Evolutionary conservation across 2,329 filamentous ascomycete genomes (phyloP), one percentile per base, ranked within the genome.

Genomic region (Metarhizium guizhouense): DNA sequence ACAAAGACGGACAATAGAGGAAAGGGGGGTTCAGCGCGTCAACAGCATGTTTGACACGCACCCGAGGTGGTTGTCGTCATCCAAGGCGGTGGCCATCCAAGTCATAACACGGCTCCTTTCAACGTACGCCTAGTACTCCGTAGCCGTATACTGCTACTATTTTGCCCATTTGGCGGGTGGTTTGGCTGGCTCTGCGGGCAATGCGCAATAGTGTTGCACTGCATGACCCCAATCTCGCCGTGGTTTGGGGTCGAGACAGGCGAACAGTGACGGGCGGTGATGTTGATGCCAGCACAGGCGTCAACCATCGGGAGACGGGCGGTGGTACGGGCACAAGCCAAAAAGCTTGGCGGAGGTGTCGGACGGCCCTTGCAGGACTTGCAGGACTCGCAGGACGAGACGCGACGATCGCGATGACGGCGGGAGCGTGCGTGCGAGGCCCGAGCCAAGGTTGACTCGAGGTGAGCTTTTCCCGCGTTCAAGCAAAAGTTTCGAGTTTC

Each of bases 331-430:
- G 18, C 42, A 25, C 16, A 8, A 20, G n/a, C 16, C 16, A 16
- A 2, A 18, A 43, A 14, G 40, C 40, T 36, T 36, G 53, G 25
- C 25, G 53, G 36, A 32, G 16, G 36, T 54, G 38, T 38, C 36
- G 53, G 36, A n/a, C 47, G 47, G 53, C 53, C 53, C 47, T 54
- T 45, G 53, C 47, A 54, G 47, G 36, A 25, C 25, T 25, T 4
- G 25, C 25, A 25, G 25, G 25, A 25, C 1, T 25, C 25, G 25
- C 25, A 25, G 25, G 25, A 25, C 3, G 25, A 25, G 25, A 11
- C 47, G 38, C 43, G 18, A 36, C 14, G 36, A 10, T 29, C 47
- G 18, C 25, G n/a, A 50, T 54, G 34, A 54, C 13, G n/a, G n/a
- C 25, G 18, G 20, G 29, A 14, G 40, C 42, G 43, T 32, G 7